A percentile compares a stretch with the other conserved stretches of the same genome.
Conservation (phyloP, 805 yeast genomes). For the Debaryomyces maramus region DNA sequence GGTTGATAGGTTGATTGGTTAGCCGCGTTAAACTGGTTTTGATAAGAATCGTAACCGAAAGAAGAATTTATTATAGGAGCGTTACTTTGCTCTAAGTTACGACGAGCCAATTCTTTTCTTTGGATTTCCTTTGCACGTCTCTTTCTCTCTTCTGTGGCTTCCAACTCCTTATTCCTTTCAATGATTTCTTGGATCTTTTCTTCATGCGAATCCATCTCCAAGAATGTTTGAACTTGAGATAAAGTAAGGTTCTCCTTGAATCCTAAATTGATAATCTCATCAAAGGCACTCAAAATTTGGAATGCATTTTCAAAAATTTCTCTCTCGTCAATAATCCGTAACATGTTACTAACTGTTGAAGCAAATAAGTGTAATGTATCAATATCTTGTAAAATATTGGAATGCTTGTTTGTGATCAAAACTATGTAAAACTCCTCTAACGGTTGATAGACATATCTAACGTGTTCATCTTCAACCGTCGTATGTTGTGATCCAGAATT, state of each 20-base stretch:
- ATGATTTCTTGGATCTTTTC: conserved; percentile 98
- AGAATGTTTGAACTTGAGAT: conserved; percentile 80
- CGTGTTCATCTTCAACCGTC: conserved; percentile 87
- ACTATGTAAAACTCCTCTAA: conserved; percentile 91
- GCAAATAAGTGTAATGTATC: conserved; percentile 86
- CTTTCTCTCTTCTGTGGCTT: conserved; percentile 96
- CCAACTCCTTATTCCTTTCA: conserved; percentile 93
- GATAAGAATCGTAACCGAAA: conserved; percentile 21
- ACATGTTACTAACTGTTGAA: conserved; percentile 73
- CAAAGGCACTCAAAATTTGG: conserved; percentile 87
- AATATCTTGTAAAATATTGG: conserved; percentile 91
- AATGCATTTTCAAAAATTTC: conserved; percentile 84
- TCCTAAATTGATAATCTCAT: conserved; percentile 88
- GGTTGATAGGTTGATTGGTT: conserved; percentile 33
- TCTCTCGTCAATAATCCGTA: conserved; percentile 72
- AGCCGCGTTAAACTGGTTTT: conserved; percentile 9
- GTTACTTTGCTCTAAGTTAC: conserved; percentile 51
- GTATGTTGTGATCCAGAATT: conserved; percentile 80
- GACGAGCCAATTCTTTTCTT: conserved; percentile 68
- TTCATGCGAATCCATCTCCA: conserved; percentile 98
- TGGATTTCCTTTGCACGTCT: conserved; percentile 91
- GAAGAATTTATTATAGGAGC: conserved; percentile 28
- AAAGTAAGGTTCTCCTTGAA: conserved; percentile 83
- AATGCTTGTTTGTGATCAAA: conserved; percentile 83
- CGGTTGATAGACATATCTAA: conserved; percentile 93